Conservation (phyloP, 306 rosid species). For the Cicer yamashitae region DNA sequence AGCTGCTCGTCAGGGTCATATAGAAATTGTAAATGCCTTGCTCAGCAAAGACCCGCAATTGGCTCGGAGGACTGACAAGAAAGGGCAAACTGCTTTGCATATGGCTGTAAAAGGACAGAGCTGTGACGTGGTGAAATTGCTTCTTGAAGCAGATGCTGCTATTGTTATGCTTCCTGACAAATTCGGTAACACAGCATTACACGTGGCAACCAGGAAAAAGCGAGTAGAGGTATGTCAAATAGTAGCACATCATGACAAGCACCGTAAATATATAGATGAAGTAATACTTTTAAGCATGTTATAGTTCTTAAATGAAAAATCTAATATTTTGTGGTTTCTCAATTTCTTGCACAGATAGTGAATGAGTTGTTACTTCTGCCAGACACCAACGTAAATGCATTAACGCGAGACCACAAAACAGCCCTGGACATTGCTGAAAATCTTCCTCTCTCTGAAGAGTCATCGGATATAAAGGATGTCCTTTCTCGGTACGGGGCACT, state of each 20-base stretch:
- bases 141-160: conserved; percentile 92
- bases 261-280: neutral
- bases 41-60: conserved; percentile 82
- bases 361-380: conserved; percentile 76
- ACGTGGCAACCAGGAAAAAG: conserved; percentile 94
- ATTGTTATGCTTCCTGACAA: conserved; percentile 99
- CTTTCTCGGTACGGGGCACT: conserved; percentile 76
- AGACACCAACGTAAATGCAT: conserved; percentile 91
- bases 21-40: conserved; percentile 73
- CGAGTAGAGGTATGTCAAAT: conserved; percentile 79
- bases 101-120: conserved; percentile 99
- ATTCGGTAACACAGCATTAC: conserved; percentile 90
- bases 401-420: conserved; percentile 93
- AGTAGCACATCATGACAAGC: conserved; percentile 31
- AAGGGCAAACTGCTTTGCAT: conserved; percentile 98
- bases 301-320: conserved; percentile 2
- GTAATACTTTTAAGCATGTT: conserved; percentile 3
- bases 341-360: conserved; percentile 77
- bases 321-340: conserved; percentile 34
- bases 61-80: conserved; percentile 97
- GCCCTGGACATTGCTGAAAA: conserved; percentile 94
- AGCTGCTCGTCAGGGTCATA: conserved; percentile 94
- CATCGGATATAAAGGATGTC: conserved; percentile 73
- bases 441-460: conserved; percentile 89
- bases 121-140: conserved; percentile 87